A percentile compares a stretch with the other conserved stretches of the same genome.
These are phyloP conservation scores for Fusarium beomiforme DNA, from an alignment of 2,329 filamentous ascomycete species.

Conservation along the genomic window DNA sequence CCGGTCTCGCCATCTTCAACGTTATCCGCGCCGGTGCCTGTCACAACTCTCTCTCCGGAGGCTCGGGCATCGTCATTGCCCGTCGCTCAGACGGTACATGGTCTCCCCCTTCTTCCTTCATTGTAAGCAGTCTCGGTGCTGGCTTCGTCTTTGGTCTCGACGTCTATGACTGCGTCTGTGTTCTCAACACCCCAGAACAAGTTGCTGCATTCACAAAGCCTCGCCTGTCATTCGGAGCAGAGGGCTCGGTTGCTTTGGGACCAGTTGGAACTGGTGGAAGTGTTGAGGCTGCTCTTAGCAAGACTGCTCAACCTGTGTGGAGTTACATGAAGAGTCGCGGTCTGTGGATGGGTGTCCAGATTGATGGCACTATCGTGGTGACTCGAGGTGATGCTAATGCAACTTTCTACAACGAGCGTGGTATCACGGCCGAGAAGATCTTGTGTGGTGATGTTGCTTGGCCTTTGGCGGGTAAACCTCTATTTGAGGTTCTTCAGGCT, in stretches of 20 bases:
- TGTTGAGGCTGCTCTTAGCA: constrained; percentile 53
- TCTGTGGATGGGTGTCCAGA: constrained; percentile 79
- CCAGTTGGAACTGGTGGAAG: constrained; percentile 70
- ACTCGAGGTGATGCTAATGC: constrained; percentile 82
- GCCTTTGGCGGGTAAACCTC: constrained; percentile 51
- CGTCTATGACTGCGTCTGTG: constrained; percentile 80
- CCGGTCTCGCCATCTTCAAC: constrained; percentile 72
- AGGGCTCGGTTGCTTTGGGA: constrained; percentile 72
- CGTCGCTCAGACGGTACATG: constrained; percentile 68
- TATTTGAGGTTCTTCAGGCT: constrained; percentile 53
- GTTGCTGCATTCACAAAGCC: constrained; percentile 74
- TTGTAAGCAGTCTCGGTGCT: constrained; percentile 75
- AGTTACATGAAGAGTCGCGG: constrained; percentile 85
- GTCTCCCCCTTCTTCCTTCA: constrained; percentile 78
- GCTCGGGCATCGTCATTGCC: constrained; percentile 68
- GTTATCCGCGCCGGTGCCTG: constrained; percentile 69
- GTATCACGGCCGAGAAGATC: constrained; percentile 51
- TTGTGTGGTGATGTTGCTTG: constrained; percentile 52
- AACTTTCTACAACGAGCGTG: constrained; percentile 74
- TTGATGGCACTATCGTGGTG: constrained; percentile 84
- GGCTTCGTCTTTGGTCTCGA: constrained; percentile 79
- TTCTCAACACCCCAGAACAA: constrained; percentile 76
- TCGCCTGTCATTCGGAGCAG: constrained; percentile 74
- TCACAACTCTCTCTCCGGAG: constrained; percentile 65
- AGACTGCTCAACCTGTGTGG: constrained; percentile 70